Base-by-base conservation (phyloP, 1,284 basidiomycete genomes). In the Apiotrichum gamsii region DNA sequence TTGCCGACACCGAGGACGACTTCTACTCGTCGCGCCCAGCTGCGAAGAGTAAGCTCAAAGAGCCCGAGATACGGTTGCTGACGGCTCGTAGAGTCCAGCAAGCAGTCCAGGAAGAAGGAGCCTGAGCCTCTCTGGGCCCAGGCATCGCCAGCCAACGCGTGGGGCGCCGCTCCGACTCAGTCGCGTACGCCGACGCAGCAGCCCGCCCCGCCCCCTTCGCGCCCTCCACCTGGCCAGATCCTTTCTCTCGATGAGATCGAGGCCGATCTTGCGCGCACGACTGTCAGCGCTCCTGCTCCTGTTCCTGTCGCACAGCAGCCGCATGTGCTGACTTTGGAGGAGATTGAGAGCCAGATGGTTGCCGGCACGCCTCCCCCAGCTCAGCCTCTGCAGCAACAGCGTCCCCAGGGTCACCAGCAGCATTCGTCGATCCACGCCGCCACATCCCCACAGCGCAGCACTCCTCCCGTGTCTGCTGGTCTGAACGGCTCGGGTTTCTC, bases 181-280 rank as follows among this genome's bases (percentile, higher is more conserved):
- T 36, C 41, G 10, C 29, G 18, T 5, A 20, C 41, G 32, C 38
- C 36, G 32, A 39, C 42, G 9, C 43, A 31, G 8, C 45, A 59
- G 20, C 60, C 59, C 50, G 48, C 51, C 28, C 60, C n/a, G n/a
- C 62, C 39, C 56, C 61, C 5, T 34, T 76, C 80, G 59, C 67
- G 61, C 21, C 57, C 59, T 58, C 64, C 54, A 20, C 65, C 74
- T 36, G 73, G 69, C 2, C 80, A 81, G 30, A 79, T 81, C 25
- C 82, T 85, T 47, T 94, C 90, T 0, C 72, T 97, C 21, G 87
- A 91, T 57, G 90, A 97, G 68, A 88, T 97, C 53, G 94, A 98
- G 69, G 85, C 87, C 4, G 89, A 97, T 70, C 88, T 94, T 85
- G 60, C 72, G 14, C 55, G 57, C 4, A 56, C 65, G 18, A 46